Conservation (phyloP, 2,329 filamentous ascomycete species). For the Fusarium sp. region DNA sequence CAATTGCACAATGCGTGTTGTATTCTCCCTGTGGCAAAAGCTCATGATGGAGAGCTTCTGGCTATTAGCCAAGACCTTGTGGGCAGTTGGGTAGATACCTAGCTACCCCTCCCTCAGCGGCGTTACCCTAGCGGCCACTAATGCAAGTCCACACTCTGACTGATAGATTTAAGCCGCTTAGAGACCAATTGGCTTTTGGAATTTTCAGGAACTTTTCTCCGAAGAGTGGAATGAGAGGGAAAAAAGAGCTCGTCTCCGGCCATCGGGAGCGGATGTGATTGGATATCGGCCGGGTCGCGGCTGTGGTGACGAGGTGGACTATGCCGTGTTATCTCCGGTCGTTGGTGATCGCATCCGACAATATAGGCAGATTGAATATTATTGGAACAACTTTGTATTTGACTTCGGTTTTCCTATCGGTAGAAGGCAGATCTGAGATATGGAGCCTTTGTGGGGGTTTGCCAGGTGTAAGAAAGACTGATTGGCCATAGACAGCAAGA, state of each 20-base stretch:
- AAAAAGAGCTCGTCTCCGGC: slow-evolving; percentile 12
- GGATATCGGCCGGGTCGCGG: slow-evolving; percentile 43
- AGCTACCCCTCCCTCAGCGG: slow-evolving; percentile 15
- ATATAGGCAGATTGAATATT: not conserved
- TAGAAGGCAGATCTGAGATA: no score
- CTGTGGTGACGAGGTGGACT: not conserved
- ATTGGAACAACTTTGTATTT: not conserved
- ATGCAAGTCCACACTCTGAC: slow-evolving; percentile 25
- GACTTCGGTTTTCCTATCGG: not conserved
- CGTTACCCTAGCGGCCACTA: slow-evolving; percentile 27
- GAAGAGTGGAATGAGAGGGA: slow-evolving; percentile 2
- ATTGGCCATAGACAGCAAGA: no score
- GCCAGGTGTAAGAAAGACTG: no score
- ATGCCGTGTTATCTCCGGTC: slow-evolving; percentile 18
- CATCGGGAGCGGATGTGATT: slow-evolving; percentile 23
- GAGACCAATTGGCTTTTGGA: slow-evolving; percentile 15
- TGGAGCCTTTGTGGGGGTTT: no score
- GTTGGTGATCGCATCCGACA: slow-evolving; percentile 3
- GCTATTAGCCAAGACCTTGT: not conserved
- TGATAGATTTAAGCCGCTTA: slow-evolving; percentile 10
- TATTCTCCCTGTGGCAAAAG: not conserved
- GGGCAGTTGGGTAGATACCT: not conserved
- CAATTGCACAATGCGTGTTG: not conserved
- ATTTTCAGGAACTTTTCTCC: slow-evolving; percentile 20
- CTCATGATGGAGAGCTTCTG: not conserved